Percentiles rank a stretch among this genome's conserved stretches.
These are phyloP conservation scores for Coniochaeta pulveracea DNA, from an alignment of 2,329 filamentous ascomycete species.

Conservation along the genomic window DNA sequence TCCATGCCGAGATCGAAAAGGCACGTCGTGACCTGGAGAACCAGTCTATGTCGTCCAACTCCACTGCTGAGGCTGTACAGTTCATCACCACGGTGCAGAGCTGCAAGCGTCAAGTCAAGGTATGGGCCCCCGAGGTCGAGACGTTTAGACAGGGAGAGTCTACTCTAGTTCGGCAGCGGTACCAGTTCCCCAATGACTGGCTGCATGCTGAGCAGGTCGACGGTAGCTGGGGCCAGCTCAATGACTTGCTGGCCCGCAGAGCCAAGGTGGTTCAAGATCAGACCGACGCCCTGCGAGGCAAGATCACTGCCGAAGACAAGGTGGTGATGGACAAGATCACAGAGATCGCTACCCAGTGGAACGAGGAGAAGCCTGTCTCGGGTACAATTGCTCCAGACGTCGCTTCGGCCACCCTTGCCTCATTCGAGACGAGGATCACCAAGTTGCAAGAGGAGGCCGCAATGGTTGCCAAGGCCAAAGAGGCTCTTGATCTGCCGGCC, in stretches of 20 bases:
- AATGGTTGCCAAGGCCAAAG: constrained; percentile 93
- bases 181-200: constrained; percentile 91
- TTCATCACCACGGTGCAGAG: constrained; percentile 98
- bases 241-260: constrained; percentile 85
- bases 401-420: constrained; percentile 69
- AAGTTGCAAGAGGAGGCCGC: constrained; percentile 78
- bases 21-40: constrained; percentile 82
- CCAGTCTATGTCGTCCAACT: constrained; percentile 85
- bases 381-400: constrained; percentile 85
- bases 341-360: constrained; percentile 81
- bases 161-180: constrained; percentile 80
- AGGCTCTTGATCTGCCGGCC: constrained; percentile 81
- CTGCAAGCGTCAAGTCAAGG: constrained; percentile 85
- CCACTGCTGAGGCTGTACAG: constrained; percentile 91
- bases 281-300: constrained; percentile 85
- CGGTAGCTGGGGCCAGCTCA: constrained; percentile 87
- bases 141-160: constrained; percentile 93
- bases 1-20: constrained; percentile 84
- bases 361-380: constrained; percentile 92
- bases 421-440: constrained; percentile 77
- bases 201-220: constrained; percentile 92
- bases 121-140: constrained; percentile 93
- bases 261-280: constrained; percentile 94
- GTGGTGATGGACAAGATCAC: constrained; percentile 80
- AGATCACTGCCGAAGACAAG: constrained; percentile 89